phyloP scores from a whole-genome alignment of 805 yeast species.

The Lipomyces lipofer region DNA sequence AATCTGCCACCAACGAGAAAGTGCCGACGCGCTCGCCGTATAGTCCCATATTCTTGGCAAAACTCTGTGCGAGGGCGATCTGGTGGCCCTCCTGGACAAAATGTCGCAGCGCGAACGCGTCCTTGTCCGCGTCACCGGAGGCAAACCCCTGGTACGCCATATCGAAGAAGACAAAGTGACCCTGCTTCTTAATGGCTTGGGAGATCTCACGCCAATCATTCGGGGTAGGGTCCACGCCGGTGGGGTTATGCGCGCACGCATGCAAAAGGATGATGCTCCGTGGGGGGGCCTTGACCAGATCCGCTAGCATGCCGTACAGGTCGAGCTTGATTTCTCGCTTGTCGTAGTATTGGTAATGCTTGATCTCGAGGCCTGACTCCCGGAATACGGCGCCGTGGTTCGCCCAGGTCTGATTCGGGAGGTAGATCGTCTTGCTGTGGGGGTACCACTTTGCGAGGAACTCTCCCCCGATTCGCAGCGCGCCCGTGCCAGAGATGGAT shows the following conservation, averaged over 20 bases:
- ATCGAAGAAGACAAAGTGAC: slow-evolving; percentile 79
- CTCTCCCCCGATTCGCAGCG: slow-evolving; percentile 80
- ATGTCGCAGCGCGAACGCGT: slow-evolving; percentile 57
- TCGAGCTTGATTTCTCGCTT: slow-evolving; percentile 61
- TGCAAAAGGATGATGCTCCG: slow-evolving; percentile 76
- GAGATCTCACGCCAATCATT: slow-evolving; percentile 80
- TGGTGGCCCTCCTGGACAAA: slow-evolving; percentile 46
- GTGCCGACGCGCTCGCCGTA: slow-evolving; percentile 96
- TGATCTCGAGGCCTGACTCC: slow-evolving; percentile 64
- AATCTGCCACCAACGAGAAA: slow-evolving; percentile 56
- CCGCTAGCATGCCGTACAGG: slow-evolving; percentile 60
- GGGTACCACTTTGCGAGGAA: slow-evolving; percentile 64
- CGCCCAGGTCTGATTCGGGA: slow-evolving; percentile 94
- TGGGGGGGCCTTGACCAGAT: slow-evolving; percentile 54
- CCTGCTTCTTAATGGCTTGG: slow-evolving; percentile 57
- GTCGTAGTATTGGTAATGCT: slow-evolving; percentile 72
- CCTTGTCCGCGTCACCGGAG: slow-evolving; percentile 76
- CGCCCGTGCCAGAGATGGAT: slow-evolving; percentile 94
- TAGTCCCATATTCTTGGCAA: slow-evolving; percentile 92
- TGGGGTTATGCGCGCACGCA: slow-evolving; percentile 97
- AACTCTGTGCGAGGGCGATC: slow-evolving; percentile 74
- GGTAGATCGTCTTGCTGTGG: slow-evolving; percentile 54
- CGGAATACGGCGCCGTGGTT: slow-evolving; percentile 81
- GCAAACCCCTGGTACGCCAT: slow-evolving; percentile 97
- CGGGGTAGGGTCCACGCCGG: slow-evolving; percentile 85